Percentiles rank a stretch among this genome's conserved stretches.
These are phyloP conservation scores for Pholiota microspora DNA, from an alignment of 768 basidiomycete species.

Conservation along the genomic window DNA sequence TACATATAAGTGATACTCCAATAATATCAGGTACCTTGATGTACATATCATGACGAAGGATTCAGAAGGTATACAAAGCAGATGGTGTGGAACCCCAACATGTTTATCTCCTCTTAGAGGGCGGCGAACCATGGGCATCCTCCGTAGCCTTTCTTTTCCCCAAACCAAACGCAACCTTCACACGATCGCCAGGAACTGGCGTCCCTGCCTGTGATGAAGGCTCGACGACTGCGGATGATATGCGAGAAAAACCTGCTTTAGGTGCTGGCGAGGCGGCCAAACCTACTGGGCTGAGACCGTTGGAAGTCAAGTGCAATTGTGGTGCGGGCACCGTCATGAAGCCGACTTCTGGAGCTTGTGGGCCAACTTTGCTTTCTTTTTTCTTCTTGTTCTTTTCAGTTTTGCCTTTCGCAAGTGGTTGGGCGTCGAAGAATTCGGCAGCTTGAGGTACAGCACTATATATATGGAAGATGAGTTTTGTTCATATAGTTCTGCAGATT, in stretches of 20 bases:
- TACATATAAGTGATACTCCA: background rate
- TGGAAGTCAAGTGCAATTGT: constrained; percentile 34
- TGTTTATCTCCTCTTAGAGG: constrained; percentile 54
- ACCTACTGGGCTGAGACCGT: constrained; percentile 48
- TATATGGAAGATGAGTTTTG: constrained; percentile 7
- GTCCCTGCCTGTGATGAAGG: constrained; percentile 53
- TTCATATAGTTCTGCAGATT: constrained; percentile 1
- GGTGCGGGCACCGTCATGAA: constrained; percentile 76
- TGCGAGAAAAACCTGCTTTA: constrained; percentile 75
- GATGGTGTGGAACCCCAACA: background rate
- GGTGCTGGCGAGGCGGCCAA: constrained; percentile 60
- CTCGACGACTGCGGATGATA: constrained; percentile 53
- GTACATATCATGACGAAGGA: background rate
- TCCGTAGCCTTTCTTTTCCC: constrained; percentile 81
- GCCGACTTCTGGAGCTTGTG: constrained; percentile 48
- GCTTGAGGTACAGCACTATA: constrained; percentile 84
- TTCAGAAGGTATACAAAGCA: background rate
- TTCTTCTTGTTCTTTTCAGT: constrained; percentile 82
- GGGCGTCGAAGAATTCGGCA: constrained; percentile 75
- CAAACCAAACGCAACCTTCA: constrained; percentile 76
- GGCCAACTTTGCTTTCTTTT: constrained; percentile 61
- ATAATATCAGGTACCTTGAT: background rate
- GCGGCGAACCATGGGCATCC: constrained; percentile 64
- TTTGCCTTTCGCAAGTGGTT: constrained; percentile 80
- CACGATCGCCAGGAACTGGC: constrained; percentile 61